These are phyloP conservation scores for Diplodia intermedia DNA, from an alignment of 2,329 filamentous ascomycete species.

Conservation along the genomic window DNA sequence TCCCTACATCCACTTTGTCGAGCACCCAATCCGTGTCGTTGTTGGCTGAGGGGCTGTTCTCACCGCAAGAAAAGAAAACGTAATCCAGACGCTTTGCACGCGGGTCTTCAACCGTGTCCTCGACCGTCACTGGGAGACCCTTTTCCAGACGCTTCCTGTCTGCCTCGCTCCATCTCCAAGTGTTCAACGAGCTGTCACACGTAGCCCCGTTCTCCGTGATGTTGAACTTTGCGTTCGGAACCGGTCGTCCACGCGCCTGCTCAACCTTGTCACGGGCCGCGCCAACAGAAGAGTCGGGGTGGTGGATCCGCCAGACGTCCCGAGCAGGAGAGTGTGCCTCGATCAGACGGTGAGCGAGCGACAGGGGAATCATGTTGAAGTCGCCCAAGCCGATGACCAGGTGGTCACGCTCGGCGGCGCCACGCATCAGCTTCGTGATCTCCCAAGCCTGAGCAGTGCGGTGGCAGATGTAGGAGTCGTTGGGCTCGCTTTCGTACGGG, in stretches of 20 bases:
- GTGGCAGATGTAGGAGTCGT: constrained; percentile 89
- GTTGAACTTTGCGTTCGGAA: constrained; percentile 81
- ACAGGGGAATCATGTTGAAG: constrained; percentile 95
- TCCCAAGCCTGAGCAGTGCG: constrained; percentile 94
- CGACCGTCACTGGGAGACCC: constrained; percentile 68
- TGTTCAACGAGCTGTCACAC: constrained; percentile 85
- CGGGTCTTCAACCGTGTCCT: constrained; percentile 71
- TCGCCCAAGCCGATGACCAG: constrained; percentile 87
- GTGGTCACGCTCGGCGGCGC: constrained; percentile 79
- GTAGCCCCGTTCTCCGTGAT: constrained; percentile 82
- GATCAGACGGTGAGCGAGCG: constrained; percentile 82
- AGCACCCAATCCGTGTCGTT: constrained; percentile 69
- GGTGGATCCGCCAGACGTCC: constrained; percentile 84
- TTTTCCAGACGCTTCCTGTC: constrained; percentile 72
- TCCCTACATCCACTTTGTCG: constrained; percentile 73
- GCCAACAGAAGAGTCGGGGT: constrained; percentile 84
- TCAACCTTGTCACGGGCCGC: constrained; percentile 72
- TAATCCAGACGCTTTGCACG: constrained; percentile 91
- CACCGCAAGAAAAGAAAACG: constrained; percentile 71
- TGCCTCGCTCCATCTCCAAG: constrained; percentile 85
- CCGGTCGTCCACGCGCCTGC: constrained; percentile 66
- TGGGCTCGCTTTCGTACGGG: constrained; percentile 78
- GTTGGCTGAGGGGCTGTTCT: constrained; percentile 39
- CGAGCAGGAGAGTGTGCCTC: constrained; percentile 76
- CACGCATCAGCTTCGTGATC: constrained; percentile 85